Evolutionary conservation across 805 yeast genomes (phyloP), one percentile per base, ranked within the genome.

Genomic region (Torulaspora franciscae): DNA sequence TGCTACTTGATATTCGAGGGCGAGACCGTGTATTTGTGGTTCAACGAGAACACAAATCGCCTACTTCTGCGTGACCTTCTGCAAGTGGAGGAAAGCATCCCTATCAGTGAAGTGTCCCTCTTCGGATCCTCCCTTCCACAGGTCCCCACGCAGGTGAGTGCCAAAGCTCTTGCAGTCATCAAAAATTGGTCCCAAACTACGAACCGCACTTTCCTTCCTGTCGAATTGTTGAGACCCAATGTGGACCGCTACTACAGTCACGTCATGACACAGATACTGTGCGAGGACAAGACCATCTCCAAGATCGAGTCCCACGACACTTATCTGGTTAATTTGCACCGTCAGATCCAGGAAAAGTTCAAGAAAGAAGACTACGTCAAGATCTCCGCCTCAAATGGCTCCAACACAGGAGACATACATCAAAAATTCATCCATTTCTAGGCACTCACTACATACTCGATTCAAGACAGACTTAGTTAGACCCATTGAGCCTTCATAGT

Each of bases 1-100:
- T 89, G 85, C 7, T 88, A 85, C 63, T 60, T 93, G 37, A 65
- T 84, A 15, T 89, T 85, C 68, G 79, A 86, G 56, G 91, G 95
- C 14, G 70, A 68, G 17, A 57, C 66, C 10, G 70, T 81, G 3
- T 71, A 71, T 41, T 68, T 90, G 29, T 83, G 85, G 80, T 68
- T 90, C 33, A 87, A 85, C 62, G 77, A 77, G 14, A 75, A 78
- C 34, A 85, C 85, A 0, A 80, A 83, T 52, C 79, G 83, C 7
- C 64, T 79, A 46, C 69, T 93, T 19, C 56, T 90, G 28, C 71
- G 76, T 50, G 97, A 90, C 62, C 65, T 93, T 45, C 81, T 91
- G 57, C 95, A 91, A 0, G 72, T 77, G 22, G 72, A 74, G 6
- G 48, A 63, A 3, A 34, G 43, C 4, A 48, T 48, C 33, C 56